Conservation (phyloP, 169 alveolate species). For the Amoebophrya sp. region DNA sequence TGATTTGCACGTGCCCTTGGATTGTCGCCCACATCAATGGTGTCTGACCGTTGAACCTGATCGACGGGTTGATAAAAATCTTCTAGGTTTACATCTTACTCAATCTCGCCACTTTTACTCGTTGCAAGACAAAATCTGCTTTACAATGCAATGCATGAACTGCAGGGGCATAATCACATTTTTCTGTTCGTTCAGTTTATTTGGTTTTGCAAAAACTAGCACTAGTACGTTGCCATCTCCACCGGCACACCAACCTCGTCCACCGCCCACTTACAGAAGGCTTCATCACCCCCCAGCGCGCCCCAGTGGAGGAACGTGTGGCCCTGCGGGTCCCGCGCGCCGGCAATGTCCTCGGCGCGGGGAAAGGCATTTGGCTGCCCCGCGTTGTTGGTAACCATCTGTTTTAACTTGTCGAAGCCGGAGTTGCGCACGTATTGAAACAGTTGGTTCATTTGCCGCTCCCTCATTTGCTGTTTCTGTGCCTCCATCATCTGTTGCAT, state of each 20-base stretch:
- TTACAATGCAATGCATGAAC: no score
- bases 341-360: not conserved
- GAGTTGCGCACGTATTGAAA: not conserved
- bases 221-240: not conserved
- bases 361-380: not conserved
- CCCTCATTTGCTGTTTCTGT: not conserved
- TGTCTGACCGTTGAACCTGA: conserved; percentile 1
- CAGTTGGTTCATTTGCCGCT: not conserved
- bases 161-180: no score
- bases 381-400: not conserved
- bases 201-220: no score
- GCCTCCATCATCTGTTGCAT: not conserved
- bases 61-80: not conserved
- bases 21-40: not conserved
- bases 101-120: no score
- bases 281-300: not conserved
- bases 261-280: conserved; percentile 7
- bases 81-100: no score
- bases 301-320: not conserved
- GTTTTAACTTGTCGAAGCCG: not conserved
- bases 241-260: not conserved
- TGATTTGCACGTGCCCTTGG: not conserved
- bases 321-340: not conserved
- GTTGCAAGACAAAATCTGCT: no score
- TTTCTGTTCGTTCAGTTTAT: no score